phyloP scores from a whole-genome alignment of 208 protist species.

The Acanthamoeba rhysodes region DNA sequence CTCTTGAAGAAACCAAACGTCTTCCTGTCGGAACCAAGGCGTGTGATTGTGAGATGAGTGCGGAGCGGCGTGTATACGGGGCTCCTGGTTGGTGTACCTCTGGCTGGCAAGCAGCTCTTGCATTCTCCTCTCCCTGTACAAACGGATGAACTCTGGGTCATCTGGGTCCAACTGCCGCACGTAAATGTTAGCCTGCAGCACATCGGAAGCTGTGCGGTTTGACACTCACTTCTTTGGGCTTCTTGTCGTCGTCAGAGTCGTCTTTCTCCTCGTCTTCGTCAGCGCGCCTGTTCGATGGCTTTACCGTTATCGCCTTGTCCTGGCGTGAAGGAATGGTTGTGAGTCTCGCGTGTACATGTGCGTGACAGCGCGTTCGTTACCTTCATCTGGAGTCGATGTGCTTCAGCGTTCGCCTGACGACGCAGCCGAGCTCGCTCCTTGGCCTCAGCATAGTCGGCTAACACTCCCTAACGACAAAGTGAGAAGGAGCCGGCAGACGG shows the following conservation, averaged over 20 bases:
- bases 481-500: background rate
- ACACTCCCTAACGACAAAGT: conserved; percentile 21
- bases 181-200: background rate
- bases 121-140: conserved; percentile 59
- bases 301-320: conserved; percentile 57
- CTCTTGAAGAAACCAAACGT: conserved; percentile 56
- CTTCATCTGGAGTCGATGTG: conserved; percentile 14
- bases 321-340: background rate
- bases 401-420: conserved; percentile 35
- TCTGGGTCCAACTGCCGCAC: conserved; percentile 54
- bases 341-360: background rate
- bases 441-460: conserved; percentile 71
- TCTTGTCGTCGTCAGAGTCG: conserved; percentile 62
- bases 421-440: conserved; percentile 35
- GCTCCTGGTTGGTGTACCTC: background rate
- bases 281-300: background rate
- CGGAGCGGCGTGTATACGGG: no score
- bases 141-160: conserved; percentile 54
- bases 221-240: background rate
- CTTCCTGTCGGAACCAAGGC: background rate
- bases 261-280: conserved; percentile 58
- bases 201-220: background rate
- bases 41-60: background rate
- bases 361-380: background rate
- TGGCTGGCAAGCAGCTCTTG: conserved; percentile 43